Evolutionary conservation across 2,329 filamentous ascomycete species (phyloP).

Genomic region (Neonectria magnoliae): DNA sequence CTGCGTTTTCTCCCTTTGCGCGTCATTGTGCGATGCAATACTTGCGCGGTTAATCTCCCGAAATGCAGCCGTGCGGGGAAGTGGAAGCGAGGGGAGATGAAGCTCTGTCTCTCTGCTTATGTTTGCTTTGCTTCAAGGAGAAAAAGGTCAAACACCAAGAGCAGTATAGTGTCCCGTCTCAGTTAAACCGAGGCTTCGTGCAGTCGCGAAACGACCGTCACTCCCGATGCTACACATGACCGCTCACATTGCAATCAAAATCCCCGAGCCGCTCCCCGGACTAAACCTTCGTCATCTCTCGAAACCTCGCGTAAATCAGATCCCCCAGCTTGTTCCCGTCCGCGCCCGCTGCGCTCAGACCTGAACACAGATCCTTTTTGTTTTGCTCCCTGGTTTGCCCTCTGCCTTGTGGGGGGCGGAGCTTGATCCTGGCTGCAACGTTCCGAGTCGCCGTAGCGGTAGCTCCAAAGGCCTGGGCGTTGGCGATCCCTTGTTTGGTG

Average conservation of each 20-base stretch:
- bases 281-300: background rate
- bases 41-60: slow-evolving; percentile 18
- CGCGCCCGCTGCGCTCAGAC: background rate
- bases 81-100: background rate
- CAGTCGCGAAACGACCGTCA: slow-evolving; percentile 15
- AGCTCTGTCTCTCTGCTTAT: background rate
- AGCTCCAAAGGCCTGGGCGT: background rate
- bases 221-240: slow-evolving; percentile 1
- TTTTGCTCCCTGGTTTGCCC: background rate
- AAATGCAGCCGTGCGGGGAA: slow-evolving; percentile 8
- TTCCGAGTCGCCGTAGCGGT: background rate
- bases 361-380: background rate
- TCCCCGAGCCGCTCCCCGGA: background rate
- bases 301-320: background rate
- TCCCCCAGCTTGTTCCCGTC: background rate
- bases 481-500: background rate
- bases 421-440: slow-evolving; percentile 1
- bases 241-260: background rate
- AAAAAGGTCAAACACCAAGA: too few species aligned
- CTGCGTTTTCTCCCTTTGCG: background rate
- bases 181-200: slow-evolving; percentile 1
- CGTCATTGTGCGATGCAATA: slow-evolving; percentile 2
- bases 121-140: background rate
- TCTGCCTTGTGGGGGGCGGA: slow-evolving; percentile 1
- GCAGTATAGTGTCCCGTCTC: too few species aligned